Base-by-base conservation (phyloP, 441 rosid genomes). In the Arabidopsis hybrid region DNA sequence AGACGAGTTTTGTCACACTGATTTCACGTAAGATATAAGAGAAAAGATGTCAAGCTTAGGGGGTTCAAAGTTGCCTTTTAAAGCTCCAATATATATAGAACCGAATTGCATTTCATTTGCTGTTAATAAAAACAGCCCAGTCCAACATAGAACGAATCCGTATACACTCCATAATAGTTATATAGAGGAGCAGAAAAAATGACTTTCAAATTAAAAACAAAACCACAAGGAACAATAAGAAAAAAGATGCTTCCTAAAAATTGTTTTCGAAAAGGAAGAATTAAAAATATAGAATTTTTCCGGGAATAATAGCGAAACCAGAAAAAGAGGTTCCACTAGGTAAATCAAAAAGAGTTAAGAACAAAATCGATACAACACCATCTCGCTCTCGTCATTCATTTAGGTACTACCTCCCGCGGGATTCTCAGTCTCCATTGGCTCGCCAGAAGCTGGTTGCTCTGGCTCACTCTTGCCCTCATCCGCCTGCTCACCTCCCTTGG, bases 381-480 rank as follows among this genome's bases (percentile, higher is more conserved):
- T 47, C 53, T 17, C 5, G 9, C 46, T 50, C 64, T 13, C 35
- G 14, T 71, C 36, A 18, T 31, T 56, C 1, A 51, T 31, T 63
- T 58, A 69, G 38, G 58, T 67, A 59, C 67, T 64, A 38, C 36
- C 61, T 76, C 58, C 43, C 11, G 49, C 35, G 0, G 92, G 69
- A 55, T 86, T 85, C 18, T 88, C 93, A 0, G 91, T 86, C 70
- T 93, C 95, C 98, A 93, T 93, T 32, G 89, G 85, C 52, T 88
- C 94, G n/a, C 64, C 85, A 2, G 91, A 67, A 17, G 81, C 83
- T 3, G 83, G 50, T 45, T 16, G 64, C 46, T 82, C 88, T 47
- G 65, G 79, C 65, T 85, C 94, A 9, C 62, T 83, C 14, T 58
- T 42, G 42, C 68, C 79, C 21, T 79, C 78, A 9, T 78, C 71